These are phyloP conservation scores for Saccharomyces paradoxus DNA, from an alignment of 805 yeast genomes.

Conservation along the genomic window DNA sequence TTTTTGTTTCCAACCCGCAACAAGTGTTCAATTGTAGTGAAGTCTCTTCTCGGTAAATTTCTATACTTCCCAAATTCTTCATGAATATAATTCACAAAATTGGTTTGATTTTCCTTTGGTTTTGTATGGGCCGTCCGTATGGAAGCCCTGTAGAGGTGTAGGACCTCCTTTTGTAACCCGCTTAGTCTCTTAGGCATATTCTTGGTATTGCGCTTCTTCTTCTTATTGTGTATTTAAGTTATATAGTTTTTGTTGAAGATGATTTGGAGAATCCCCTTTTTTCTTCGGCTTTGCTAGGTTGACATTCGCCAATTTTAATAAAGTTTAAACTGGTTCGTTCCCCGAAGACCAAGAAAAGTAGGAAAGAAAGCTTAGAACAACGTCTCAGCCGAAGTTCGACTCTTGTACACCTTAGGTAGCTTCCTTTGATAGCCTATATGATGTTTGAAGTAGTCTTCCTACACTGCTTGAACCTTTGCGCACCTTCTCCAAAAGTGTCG, in stretches of 20 bases:
- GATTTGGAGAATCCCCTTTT: neutral
- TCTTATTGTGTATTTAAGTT: neutral
- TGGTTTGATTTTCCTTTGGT: conserved; percentile 38
- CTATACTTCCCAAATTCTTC: conserved; percentile 56
- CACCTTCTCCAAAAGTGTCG: neutral
- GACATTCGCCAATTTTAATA: neutral
- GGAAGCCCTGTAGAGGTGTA: conserved; percentile 42
- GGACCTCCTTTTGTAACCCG: conserved; percentile 47
- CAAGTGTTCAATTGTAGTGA: conserved; percentile 77
- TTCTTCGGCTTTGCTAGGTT: neutral
- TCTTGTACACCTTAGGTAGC: neutral
- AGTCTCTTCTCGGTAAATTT: conserved; percentile 63
- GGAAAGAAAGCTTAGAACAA: neutral
- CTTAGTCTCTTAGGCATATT: conserved; percentile 30
- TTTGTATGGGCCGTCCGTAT: conserved; percentile 38
- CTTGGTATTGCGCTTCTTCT: neutral
- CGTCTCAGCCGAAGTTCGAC: neutral
- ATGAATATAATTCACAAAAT: conserved; percentile 42
- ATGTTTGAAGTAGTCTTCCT: too few relatives aligned
- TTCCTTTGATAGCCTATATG: too few relatives aligned
- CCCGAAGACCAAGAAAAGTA: neutral
- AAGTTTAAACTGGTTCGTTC: neutral
- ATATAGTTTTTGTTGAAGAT: neutral
- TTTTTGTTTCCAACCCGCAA: conserved; percentile 67
- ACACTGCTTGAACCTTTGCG: neutral